phyloP scores from a whole-genome alignment of 2,329 filamentous ascomycete species.

The Cordyceps javanica region DNA sequence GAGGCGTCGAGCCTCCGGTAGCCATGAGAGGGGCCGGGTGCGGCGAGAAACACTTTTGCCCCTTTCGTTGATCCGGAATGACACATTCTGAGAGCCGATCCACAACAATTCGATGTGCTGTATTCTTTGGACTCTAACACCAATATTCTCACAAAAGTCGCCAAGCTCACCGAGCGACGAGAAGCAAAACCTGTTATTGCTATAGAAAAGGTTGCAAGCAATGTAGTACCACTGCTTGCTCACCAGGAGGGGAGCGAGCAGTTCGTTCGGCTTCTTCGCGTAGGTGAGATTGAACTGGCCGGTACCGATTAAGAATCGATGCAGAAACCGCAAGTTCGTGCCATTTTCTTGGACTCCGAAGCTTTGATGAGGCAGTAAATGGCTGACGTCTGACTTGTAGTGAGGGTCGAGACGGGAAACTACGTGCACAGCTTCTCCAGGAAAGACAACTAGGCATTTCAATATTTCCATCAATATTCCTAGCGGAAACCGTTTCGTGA shows the following conservation, averaged over 20 bases:
- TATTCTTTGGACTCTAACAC: constrained; percentile 33
- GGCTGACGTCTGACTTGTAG: background rate
- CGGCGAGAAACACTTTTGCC: constrained; percentile 31
- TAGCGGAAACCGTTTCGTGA: background rate
- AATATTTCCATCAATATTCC: constrained; percentile 31
- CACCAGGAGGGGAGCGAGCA: constrained; percentile 34
- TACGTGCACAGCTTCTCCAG: constrained; percentile 31
- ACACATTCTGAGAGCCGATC: constrained; percentile 30
- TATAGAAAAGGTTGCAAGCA: constrained; percentile 40
- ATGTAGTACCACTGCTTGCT: constrained; percentile 34
- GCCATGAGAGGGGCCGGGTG: constrained; percentile 28
- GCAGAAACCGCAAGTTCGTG: constrained; percentile 21
- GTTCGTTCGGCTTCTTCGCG: constrained; percentile 27
- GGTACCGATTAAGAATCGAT: constrained; percentile 34
- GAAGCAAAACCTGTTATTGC: constrained; percentile 44
- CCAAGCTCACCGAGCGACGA: constrained; percentile 47
- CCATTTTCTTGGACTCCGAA: constrained; percentile 10
- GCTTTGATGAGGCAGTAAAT: background rate
- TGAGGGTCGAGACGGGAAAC: constrained; percentile 38
- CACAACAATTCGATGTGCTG: constrained; percentile 40
- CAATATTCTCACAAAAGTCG: constrained; percentile 39
- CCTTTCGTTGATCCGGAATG: constrained; percentile 12
- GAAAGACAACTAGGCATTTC: constrained; percentile 28
- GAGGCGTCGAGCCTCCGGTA: constrained; percentile 33
- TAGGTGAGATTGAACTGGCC: constrained; percentile 25